Evolutionary conservation across 2,329 filamentous ascomycete species (phyloP).

Genomic region (Trichoderma sp.): DNA sequence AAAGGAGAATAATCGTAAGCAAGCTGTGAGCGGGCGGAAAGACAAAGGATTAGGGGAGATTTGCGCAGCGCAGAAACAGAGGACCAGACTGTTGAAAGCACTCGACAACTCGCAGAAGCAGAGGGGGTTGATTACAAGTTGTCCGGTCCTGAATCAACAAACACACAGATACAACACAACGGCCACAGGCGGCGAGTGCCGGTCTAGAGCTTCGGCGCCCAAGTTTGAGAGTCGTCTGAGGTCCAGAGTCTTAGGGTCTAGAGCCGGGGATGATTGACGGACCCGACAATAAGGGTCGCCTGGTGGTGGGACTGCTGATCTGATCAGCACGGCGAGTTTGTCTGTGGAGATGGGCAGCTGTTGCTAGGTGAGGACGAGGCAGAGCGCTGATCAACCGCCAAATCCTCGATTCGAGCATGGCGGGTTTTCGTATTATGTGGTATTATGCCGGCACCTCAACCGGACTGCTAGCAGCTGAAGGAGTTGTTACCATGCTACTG

Average conservation of each 20-base stretch:
- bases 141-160: not conserved
- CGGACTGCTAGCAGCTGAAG: not conserved
- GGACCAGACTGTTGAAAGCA: not conserved
- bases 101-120: not conserved
- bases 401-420: slow-evolving; percentile 7
- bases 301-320: slow-evolving; percentile 16
- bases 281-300: slow-evolving; percentile 19
- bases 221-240: not conserved
- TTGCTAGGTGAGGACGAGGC: not conserved
- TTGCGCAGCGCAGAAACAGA: not conserved
- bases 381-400: slow-evolving; percentile 1
- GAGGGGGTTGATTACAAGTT: not conserved
- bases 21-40: not conserved
- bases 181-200: not conserved
- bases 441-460: not conserved
- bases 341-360: slow-evolving; percentile 14
- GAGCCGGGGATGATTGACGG: slow-evolving; percentile 2
- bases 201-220: not conserved
- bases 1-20: not conserved
- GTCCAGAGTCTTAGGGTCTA: not conserved
- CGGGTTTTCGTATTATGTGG: not conserved
- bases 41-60: not conserved
- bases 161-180: not conserved
- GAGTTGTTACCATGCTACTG: not conserved
- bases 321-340: slow-evolving; percentile 14